Evolutionary conservation across 768 basidiomycete species (phyloP), one percentile per base, ranked within the genome.

Genomic region (Scleroderma bovista): DNA sequence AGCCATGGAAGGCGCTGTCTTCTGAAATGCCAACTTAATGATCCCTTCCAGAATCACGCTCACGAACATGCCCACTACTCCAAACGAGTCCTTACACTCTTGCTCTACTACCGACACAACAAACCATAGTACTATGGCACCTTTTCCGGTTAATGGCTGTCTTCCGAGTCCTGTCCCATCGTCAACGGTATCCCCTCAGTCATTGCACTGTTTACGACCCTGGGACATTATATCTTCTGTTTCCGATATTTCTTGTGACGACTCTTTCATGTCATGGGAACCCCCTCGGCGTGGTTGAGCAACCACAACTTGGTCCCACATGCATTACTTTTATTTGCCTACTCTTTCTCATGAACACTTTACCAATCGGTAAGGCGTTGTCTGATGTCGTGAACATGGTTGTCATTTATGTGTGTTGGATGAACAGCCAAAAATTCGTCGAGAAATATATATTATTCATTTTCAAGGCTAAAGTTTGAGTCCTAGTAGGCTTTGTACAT

Each of bases 191-290:
- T 49, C 57, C 13, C 53, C 57, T 16, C 54, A 52, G n/a, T 48
- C 54, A 10, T 36, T 60, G 26, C 55, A 52, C 38, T 48, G 44
- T 16, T 47, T 55, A 46, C 57, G 57, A 19, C 32, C 53, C 34
- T 65, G 60, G 63, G 53, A 47, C 23, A 50, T 48, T 11, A 23
- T 53, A 15, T 39, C 65, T 3, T 57, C 51, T 26, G 40, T 52
- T 45, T 46, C 60, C 36, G 65, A 61, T 23, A 64, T 66, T 36
- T 65, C 70, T 46, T 71, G 71, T 50, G 80, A 80, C 38, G 80
- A 82, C 59, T 70, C 76, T 0, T 80, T 82, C 57, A 81, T 81
- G 79, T 75, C 75, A 54, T 84, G 81, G 80, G 74, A 80, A 58
- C 77, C 78, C 43, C 66, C 72, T 29, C 69, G 72, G 31, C 67